A percentile compares a stretch with the other conserved stretches of the same genome.
These are phyloP conservation scores for Calonectria pauciramosa DNA, from an alignment of 2,329 filamentous ascomycete genomes.

Conservation along the genomic window DNA sequence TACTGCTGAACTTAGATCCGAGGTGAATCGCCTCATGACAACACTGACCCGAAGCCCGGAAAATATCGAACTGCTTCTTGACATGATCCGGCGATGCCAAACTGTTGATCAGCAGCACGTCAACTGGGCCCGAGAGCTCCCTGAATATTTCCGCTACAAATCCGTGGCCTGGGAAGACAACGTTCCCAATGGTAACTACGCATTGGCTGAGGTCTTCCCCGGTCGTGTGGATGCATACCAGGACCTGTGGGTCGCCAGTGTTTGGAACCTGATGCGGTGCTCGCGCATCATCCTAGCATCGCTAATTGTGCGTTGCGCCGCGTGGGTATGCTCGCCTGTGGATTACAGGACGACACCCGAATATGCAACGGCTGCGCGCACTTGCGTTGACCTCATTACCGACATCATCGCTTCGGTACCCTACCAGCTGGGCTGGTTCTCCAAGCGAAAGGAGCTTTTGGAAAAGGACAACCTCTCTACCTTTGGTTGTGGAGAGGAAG, in stretches of 20 bases:
- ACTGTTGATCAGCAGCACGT: constrained; percentile 65
- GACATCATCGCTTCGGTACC: constrained; percentile 74
- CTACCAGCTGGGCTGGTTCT: constrained; percentile 72
- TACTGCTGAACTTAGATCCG: constrained; percentile 68
- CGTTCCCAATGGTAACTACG: constrained; percentile 65
- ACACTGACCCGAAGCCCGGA: constrained; percentile 61
- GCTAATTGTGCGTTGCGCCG: constrained; percentile 69
- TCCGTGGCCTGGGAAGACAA: constrained; percentile 71
- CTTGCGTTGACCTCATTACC: constrained; percentile 66
- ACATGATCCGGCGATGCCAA: constrained; percentile 66
- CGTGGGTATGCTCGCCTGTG: constrained; percentile 71
- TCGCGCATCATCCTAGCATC: constrained; percentile 68
- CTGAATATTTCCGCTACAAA: constrained; percentile 64
- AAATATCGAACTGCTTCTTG: constrained; percentile 64
- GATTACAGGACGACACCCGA: constrained; percentile 75
- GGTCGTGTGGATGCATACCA: constrained; percentile 72
- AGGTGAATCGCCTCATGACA: constrained; percentile 65
- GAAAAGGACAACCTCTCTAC: constrained; percentile 56
- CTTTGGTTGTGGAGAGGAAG: constrained; percentile 65
- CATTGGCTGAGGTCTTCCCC: constrained; percentile 69
- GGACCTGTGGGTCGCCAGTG: constrained; percentile 70
- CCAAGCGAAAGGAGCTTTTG: constrained; percentile 58
- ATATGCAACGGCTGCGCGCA: constrained; percentile 68
- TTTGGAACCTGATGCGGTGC: constrained; percentile 69
- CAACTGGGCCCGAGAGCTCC: constrained; percentile 65